These are phyloP conservation scores for Umbilicaria muhlenbergii DNA, from an alignment of 495 filamentous ascomycete genomes.

Conservation along the genomic window DNA sequence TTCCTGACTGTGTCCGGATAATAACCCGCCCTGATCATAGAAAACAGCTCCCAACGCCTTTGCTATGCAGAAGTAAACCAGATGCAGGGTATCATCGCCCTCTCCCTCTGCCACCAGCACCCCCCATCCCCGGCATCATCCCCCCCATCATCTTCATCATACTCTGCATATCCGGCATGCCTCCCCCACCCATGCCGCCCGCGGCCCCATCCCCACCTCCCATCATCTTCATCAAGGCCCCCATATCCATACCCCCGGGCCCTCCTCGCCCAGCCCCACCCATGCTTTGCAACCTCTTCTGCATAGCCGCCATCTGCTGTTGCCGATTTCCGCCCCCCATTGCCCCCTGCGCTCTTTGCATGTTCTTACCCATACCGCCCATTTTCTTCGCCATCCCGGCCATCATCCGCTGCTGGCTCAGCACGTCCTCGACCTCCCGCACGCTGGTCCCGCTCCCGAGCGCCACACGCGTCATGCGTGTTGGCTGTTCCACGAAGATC, in stretches of 20 bases:
- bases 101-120: no score
- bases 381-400: slow-evolving; percentile 73
- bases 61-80: no score
- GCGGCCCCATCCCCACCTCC: background rate
- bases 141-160: no score
- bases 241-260: background rate
- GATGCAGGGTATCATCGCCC: no score
- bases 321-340: slow-evolving; percentile 77
- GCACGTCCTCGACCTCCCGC: slow-evolving; percentile 89
- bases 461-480: slow-evolving; percentile 86
- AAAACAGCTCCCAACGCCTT: no score
- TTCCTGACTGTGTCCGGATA: no score
- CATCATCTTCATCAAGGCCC: slow-evolving; percentile 2
- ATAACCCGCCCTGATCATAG: no score
- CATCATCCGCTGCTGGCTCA: slow-evolving; percentile 98
- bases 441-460: slow-evolving; percentile 80
- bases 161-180: background rate
- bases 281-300: slow-evolving; percentile 32
- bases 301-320: slow-evolving; percentile 95
- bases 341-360: slow-evolving; percentile 82
- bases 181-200: background rate
- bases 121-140: no score
- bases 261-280: slow-evolving; percentile 6
- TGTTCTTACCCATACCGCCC: slow-evolving; percentile 82
- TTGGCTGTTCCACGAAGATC: slow-evolving; percentile 81